Evolutionary conservation across 2,329 filamentous ascomycete species (phyloP).

Genomic region (Trichoderma arundinaceum): DNA sequence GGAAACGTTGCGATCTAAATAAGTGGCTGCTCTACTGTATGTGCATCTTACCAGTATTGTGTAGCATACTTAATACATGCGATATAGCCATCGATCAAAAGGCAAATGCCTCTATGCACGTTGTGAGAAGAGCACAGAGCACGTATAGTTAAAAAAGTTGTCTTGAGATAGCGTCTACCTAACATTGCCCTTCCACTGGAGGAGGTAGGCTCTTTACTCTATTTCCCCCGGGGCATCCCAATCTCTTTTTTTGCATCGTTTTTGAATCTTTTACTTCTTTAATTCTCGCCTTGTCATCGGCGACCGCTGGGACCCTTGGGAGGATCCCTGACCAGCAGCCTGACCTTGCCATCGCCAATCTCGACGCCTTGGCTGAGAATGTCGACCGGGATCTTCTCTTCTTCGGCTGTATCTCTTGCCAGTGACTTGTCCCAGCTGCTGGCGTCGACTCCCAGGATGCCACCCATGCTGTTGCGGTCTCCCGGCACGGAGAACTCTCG

Average conservation of each 20-base stretch:
- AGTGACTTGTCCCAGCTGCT: slow-evolving; percentile 70
- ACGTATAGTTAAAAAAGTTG: neutral
- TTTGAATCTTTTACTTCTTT: slow-evolving; percentile 42
- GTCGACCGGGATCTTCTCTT: slow-evolving; percentile 56
- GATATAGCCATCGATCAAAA: no score
- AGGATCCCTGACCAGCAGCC: slow-evolving; percentile 66
- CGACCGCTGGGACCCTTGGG: slow-evolving; percentile 61
- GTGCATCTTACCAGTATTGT: neutral
- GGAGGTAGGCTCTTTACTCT: neutral
- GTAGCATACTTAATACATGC: neutral
- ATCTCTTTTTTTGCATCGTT: slow-evolving; percentile 27
- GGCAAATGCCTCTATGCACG: neutral
- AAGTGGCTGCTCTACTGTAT: no score
- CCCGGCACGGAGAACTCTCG: slow-evolving; percentile 95
- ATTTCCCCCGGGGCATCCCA: neutral
- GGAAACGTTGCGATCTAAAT: slow-evolving; percentile 11
- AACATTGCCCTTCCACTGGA: neutral
- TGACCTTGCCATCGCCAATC: slow-evolving; percentile 70
- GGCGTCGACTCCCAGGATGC: slow-evolving; percentile 72
- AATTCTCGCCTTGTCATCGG: slow-evolving; percentile 45
- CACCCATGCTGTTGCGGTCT: slow-evolving; percentile 83
- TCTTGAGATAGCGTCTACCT: slow-evolving; percentile 22
- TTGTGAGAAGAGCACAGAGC: neutral
- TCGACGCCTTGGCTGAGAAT: slow-evolving; percentile 70
- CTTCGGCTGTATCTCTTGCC: slow-evolving; percentile 53